phyloP scores from a whole-genome alignment of 306 rosid species.

The Medicago ruthenica region DNA sequence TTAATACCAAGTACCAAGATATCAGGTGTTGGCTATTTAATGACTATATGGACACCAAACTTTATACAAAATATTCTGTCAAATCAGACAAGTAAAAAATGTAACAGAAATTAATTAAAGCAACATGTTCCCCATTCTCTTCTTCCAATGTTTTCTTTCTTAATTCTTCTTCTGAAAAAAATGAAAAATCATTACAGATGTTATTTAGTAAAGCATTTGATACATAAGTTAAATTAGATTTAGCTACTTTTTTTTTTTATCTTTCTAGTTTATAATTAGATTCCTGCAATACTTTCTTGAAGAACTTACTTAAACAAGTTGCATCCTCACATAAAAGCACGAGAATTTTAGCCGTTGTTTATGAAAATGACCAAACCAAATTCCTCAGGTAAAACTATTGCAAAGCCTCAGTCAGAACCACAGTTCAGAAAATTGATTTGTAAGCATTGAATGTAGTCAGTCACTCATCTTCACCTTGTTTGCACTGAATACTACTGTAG shows the following conservation, averaged over 20 bases:
- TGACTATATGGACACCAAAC: conserved; percentile 7
- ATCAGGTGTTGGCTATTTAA: conserved; percentile 9
- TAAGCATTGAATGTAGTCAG: conserved; percentile 8
- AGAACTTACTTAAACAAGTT: conserved; percentile 40
- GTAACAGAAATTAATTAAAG: conserved; percentile 19
- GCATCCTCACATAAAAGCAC: conserved; percentile 33
- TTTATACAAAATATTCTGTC: background rate
- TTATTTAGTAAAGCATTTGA: conserved; percentile 5
- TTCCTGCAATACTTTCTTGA: conserved; percentile 24
- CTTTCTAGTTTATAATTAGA: conserved; percentile 13
- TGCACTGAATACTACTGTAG: conserved; percentile 38
- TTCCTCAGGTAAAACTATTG: conserved; percentile 31
- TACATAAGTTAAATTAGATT: conserved; percentile 4
- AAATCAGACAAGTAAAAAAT: conserved; percentile 25
- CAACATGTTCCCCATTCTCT: conserved; percentile 13
- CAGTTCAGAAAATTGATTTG: conserved; percentile 40
- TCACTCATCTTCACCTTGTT: conserved; percentile 21
- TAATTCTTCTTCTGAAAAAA: conserved; percentile 25
- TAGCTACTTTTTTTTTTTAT: background rate
- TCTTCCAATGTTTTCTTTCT: conserved; percentile 25
- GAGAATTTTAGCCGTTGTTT: conserved; percentile 11
- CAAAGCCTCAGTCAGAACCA: conserved; percentile 37
- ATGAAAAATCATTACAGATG: background rate
- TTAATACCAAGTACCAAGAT: background rate
- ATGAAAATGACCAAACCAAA: conserved; percentile 37